Evolutionary conservation across 2,329 filamentous ascomycete species (phyloP).

Genomic region (Leptographium wingfieldii): DNA sequence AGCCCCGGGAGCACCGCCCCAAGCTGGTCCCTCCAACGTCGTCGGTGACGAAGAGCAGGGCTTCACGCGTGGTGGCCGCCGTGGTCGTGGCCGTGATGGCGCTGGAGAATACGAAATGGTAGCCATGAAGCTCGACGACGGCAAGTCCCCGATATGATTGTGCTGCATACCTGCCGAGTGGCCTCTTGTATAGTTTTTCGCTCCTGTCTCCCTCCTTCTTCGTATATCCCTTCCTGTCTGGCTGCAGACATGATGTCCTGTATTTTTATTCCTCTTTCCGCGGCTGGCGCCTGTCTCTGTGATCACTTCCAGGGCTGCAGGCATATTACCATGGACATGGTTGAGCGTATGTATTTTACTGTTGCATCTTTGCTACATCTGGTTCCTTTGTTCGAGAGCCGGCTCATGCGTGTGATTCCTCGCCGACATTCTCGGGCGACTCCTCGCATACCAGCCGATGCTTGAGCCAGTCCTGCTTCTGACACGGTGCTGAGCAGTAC

Average conservation of each 20-base stretch:
- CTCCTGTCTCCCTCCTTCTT: background rate
- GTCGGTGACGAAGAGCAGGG: constrained; percentile 34
- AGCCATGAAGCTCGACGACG: constrained; percentile 26
- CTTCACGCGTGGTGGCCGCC: constrained; percentile 34
- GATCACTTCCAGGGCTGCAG: background rate
- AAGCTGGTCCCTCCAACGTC: constrained; percentile 6
- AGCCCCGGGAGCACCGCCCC: background rate
- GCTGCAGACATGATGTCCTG: background rate
- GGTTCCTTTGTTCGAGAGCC: background rate
- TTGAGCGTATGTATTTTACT: background rate
- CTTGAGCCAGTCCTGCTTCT: constrained; percentile 40
- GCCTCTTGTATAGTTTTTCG: background rate
- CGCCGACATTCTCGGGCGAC: background rate
- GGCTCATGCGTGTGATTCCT: background rate
- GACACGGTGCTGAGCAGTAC: constrained; percentile 41
- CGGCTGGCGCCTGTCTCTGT: background rate
- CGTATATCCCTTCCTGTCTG: background rate
- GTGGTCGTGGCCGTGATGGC: constrained; percentile 40
- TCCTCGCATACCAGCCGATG: constrained; percentile 19
- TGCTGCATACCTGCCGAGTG: background rate
- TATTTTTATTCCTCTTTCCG: background rate
- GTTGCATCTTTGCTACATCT: background rate
- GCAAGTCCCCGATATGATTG: background rate
- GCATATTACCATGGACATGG: background rate
- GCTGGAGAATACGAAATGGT: constrained; percentile 56